These are phyloP conservation scores for Amanita thiersii DNA, from an alignment of 768 basidiomycete species.

Conservation along the genomic window DNA sequence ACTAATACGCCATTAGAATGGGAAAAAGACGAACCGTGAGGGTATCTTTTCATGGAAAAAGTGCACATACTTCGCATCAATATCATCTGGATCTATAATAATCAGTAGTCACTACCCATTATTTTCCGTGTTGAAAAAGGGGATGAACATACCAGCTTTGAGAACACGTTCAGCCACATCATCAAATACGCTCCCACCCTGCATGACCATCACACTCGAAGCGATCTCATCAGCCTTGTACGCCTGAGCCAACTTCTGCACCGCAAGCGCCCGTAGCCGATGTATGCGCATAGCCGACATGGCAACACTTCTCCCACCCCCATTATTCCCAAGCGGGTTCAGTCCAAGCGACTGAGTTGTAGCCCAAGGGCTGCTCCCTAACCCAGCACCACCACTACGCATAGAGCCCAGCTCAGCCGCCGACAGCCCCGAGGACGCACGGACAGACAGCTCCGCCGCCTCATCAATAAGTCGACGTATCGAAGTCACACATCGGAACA, in stretches of 20 bases:
- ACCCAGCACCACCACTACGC: constrained; percentile 30
- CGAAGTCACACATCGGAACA: constrained; percentile 65
- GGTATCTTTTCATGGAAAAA: constrained; percentile 96
- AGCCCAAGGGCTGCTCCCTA: constrained; percentile 48
- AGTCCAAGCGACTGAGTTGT: constrained; percentile 57
- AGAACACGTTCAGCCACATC: constrained; percentile 87
- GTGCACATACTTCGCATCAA: constrained; percentile 81
- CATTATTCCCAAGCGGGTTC: constrained; percentile 43
- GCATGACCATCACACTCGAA: constrained; percentile 92
- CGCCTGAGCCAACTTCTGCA: constrained; percentile 80
- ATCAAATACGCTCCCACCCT: constrained; percentile 87
- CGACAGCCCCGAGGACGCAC: constrained; percentile 79
- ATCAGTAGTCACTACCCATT: constrained; percentile 3
- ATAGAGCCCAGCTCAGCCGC: constrained; percentile 66
- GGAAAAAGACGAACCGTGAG: constrained; percentile 52
- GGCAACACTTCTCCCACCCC: constrained; percentile 61
- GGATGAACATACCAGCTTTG: constrained; percentile 35
- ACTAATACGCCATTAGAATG: background rate
- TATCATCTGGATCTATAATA: constrained; percentile 58
- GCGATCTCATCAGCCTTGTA: constrained; percentile 88
- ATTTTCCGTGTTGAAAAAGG: background rate
- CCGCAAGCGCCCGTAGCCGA: constrained; percentile 70
- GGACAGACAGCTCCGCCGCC: constrained; percentile 80
- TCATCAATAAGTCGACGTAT: constrained; percentile 84
- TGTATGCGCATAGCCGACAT: constrained; percentile 87